Evolutionary conservation across 768 basidiomycete species (phyloP), one percentile per base, ranked within the genome.

Genomic region (Thelephora ganbajun): DNA sequence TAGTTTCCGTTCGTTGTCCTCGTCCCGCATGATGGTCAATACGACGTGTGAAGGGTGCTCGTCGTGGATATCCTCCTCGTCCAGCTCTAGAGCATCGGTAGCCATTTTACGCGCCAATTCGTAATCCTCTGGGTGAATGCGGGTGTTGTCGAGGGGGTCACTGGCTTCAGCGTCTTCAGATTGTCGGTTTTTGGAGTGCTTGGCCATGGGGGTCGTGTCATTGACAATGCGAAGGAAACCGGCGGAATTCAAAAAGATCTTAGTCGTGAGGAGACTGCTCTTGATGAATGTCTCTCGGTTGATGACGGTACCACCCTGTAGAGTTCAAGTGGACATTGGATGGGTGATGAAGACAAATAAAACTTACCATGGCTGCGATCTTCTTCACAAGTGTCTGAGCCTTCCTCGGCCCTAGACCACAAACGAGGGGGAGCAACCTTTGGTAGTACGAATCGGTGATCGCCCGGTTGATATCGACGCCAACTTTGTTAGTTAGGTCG

Each of bases 51-150:
- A 98, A 22, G 92, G 87, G 60, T 94, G 87, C 56, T 86, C 80
- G 53, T 89, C 88, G 48, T 87, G 86, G 33, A 91, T 73, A 65
- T 99, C 96, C 62, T 98, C 96, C 57, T 94, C 92, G 54, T 99
- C 96, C n/a, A 90, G 73, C 59, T 97, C 96, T 12, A 98, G 74
- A 4, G 94, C 91, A 63, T 97, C 92, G 16, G 89, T 87, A 34
- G 94, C 94, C 92, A 99, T 96, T 69, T 98, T 97, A 33, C 90
- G 81, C 3, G 96, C 94, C 35, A 98, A 73, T 54, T 97, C 93
- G 59, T 98, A 99, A 64, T 99, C 96, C 61, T 94, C 89, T 5
- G 90, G 90, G 59, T 99, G 96, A 46, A 99, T 89, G 16, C 96
- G 86, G 34, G 93, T 98, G 58, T 81, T 80, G 59, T 99, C 96